Conservation (phyloP, 2,329 filamentous ascomycete genomes). For the Cylindrodendrum hubeiense region DNA sequence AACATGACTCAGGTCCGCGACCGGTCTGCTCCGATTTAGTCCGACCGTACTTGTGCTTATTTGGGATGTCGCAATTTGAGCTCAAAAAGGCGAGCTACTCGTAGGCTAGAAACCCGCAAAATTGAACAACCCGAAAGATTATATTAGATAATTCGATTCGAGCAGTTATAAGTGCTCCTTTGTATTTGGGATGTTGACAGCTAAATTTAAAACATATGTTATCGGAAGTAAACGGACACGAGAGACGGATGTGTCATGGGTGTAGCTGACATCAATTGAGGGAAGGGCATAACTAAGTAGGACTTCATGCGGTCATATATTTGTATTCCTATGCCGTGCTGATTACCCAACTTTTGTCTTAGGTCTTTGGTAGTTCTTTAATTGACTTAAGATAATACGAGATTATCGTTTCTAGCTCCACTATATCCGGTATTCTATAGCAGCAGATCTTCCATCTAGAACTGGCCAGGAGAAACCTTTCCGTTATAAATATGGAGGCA, state of each 20-base stretch:
- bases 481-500: background rate
- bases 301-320: too few species aligned
- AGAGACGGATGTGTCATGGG: too few species aligned
- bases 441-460: background rate
- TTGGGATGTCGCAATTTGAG: slow-evolving; percentile 25
- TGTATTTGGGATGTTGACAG: too few species aligned
- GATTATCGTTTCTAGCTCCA: background rate
- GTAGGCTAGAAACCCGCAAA: background rate
- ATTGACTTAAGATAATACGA: background rate
- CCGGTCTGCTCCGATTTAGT: slow-evolving; percentile 13
- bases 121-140: background rate
- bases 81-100: slow-evolving; percentile 15
- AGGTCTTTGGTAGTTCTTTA: background rate
- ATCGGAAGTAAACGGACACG: too few species aligned
- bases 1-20: slow-evolving; percentile 20
- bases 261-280: too few species aligned
- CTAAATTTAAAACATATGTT: too few species aligned
- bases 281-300: too few species aligned
- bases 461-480: background rate
- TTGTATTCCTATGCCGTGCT: too few species aligned
- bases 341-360: too few species aligned
- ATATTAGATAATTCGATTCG: background rate
- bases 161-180: too few species aligned
- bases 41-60: background rate
- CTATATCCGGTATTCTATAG: background rate